phyloP scores from a whole-genome alignment of 2,329 filamentous ascomycete species.

The Trichoderma endophyticum region DNA sequence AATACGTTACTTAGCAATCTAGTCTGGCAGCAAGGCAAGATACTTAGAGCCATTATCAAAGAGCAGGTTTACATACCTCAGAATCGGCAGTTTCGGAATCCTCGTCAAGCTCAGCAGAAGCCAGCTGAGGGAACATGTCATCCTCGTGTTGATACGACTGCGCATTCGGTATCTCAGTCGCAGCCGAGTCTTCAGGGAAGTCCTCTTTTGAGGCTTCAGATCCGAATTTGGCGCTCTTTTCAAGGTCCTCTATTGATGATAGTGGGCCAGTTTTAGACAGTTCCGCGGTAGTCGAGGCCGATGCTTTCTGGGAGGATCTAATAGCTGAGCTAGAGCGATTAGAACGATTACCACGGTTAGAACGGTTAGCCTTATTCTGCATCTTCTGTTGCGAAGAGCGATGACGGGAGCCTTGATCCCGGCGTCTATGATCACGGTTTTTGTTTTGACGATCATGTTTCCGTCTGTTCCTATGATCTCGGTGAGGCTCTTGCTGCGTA shows the following conservation, averaged over 20 bases:
- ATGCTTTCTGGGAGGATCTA: background rate
- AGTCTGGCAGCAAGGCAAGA: background rate
- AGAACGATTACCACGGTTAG: background rate
- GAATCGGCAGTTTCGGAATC: background rate
- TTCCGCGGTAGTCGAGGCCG: background rate
- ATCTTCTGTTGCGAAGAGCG: slow-evolving; percentile 27
- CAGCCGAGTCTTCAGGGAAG: background rate
- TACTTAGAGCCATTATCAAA: background rate
- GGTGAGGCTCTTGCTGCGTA: slow-evolving; percentile 28
- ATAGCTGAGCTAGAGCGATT: background rate
- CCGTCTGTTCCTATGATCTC: slow-evolving; percentile 32
- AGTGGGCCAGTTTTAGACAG: background rate
- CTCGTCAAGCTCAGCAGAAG: background rate
- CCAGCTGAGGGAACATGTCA: background rate
- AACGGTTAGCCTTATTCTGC: slow-evolving; percentile 14
- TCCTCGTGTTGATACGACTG: background rate
- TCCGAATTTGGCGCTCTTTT: background rate
- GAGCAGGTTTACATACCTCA: background rate
- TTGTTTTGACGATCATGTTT: slow-evolving; percentile 33
- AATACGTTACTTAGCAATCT: background rate
- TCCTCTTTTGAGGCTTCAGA: background rate
- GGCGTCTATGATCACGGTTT: slow-evolving; percentile 30
- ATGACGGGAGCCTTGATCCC: slow-evolving; percentile 25
- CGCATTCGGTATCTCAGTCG: background rate
- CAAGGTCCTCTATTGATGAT: background rate